These are phyloP conservation scores for Helotiales sp. DNA, from an alignment of 2,329 filamentous ascomycete genomes.

Conservation along the genomic window DNA sequence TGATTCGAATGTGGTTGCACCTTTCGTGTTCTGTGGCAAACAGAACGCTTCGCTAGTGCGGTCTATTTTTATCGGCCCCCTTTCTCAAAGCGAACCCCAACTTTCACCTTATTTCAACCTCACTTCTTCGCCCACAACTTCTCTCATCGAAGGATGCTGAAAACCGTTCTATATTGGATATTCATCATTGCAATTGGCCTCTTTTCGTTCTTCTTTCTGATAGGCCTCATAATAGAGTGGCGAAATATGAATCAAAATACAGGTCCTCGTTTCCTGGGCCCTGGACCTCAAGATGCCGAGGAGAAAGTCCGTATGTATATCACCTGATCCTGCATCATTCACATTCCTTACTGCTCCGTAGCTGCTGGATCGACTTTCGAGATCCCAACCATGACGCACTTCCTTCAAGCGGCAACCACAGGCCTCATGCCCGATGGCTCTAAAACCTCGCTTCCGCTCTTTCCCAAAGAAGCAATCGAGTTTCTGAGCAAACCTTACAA, in stretches of 20 bases:
- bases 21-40: no score
- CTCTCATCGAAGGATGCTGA: not conserved
- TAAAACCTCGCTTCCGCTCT: conserved; percentile 17
- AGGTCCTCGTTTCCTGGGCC: conserved; percentile 1
- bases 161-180: not conserved
- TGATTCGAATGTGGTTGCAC: no score
- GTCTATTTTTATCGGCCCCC: conserved; percentile 8
- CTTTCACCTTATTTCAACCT: conserved; percentile 1
- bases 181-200: not conserved
- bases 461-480: conserved; percentile 15
- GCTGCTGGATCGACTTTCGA: conserved; percentile 13
- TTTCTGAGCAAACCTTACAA: conserved; percentile 15
- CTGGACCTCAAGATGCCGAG: conserved; percentile 16
- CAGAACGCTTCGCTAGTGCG: conserved; percentile 3
- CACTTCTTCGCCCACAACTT: not conserved
- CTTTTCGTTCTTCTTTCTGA: conserved; percentile 1
- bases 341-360: conserved; percentile 1
- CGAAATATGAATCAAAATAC: not conserved
- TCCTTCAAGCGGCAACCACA: conserved; percentile 16
- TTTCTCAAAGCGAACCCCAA: not conserved
- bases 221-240: conserved; percentile 2
- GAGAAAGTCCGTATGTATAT: conserved; percentile 15
- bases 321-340: not conserved
- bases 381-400: conserved; percentile 14
- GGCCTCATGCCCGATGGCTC: conserved; percentile 20